phyloP scores from a whole-genome alignment of 495 filamentous ascomycete species.

The Delitschia confertaspora region DNA sequence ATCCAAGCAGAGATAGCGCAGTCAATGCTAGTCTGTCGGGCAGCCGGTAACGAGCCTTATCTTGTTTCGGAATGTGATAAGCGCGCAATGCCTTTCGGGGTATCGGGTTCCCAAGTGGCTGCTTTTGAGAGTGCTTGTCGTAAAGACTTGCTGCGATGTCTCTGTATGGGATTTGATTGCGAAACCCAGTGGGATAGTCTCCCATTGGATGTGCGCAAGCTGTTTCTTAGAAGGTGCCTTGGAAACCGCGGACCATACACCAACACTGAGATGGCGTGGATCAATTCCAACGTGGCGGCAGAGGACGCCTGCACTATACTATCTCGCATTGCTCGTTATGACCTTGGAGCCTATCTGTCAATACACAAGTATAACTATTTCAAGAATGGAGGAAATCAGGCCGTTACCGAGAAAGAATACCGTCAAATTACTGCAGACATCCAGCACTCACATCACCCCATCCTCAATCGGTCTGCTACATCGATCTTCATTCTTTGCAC shows the following conservation, averaged over 20 bases:
- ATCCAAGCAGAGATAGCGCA: constrained; percentile 44
- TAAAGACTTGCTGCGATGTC: constrained; percentile 25
- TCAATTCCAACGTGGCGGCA: constrained; percentile 20
- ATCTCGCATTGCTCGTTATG: constrained; percentile 27
- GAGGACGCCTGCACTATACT: constrained; percentile 26
- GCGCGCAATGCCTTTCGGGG: constrained; percentile 13
- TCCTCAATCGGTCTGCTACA: constrained; percentile 16
- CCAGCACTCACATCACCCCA: constrained; percentile 16
- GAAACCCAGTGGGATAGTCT: constrained; percentile 32
- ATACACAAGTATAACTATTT: constrained; percentile 28
- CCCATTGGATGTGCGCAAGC: constrained; percentile 22
- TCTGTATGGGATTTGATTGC: constrained; percentile 31
- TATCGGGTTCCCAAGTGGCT: constrained; percentile 1
- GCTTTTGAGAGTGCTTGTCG: constrained; percentile 15
- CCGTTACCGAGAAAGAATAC: constrained; percentile 16
- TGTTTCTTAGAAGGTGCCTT: constrained; percentile 29
- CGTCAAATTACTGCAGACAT: constrained; percentile 23
- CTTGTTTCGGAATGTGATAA: constrained; percentile 28
- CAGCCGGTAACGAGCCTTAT: constrained; percentile 8
- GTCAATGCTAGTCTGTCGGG: constrained; percentile 35
- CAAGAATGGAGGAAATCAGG: constrained; percentile 14
- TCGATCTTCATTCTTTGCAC: constrained; percentile 6
- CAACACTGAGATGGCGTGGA: constrained; percentile 25
- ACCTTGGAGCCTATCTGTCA: constrained; percentile 28
- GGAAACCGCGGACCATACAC: constrained; percentile 20